Evolutionary conservation across 169 alveolate genomes (phyloP).

Genomic region (Eimeria acervulina): DNA sequence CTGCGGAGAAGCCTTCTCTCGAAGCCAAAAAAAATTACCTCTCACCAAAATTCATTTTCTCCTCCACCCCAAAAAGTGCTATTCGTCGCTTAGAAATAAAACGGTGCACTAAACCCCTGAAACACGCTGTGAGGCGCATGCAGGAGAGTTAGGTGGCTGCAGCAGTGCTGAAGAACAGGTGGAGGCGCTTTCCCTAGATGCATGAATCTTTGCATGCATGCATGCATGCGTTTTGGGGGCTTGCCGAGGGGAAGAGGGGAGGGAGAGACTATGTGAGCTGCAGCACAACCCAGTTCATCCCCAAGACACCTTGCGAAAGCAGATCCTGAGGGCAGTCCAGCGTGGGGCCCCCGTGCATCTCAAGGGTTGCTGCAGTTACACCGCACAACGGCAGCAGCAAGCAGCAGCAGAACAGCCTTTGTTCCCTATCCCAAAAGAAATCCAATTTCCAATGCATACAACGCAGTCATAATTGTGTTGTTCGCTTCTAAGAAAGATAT

Average conservation of each 20-base stretch:
- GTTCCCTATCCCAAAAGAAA: too few species aligned
- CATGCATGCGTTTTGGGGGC: background rate
- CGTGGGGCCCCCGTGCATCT: constrained; percentile 65
- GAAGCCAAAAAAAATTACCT: too few species aligned
- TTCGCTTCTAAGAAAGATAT: background rate
- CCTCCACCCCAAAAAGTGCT: too few species aligned
- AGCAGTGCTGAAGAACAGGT: too few species aligned
- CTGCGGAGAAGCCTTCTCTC: too few species aligned
- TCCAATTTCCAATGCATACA: background rate
- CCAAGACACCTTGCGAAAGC: background rate
- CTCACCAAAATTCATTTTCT: too few species aligned
- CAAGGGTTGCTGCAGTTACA: constrained; percentile 5
- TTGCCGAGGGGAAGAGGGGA: background rate
- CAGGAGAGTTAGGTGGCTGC: too few species aligned
- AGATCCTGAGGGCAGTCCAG: constrained; percentile 64
- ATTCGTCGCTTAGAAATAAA: too few species aligned
- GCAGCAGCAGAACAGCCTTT: background rate
- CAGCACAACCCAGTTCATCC: constrained; percentile 45
- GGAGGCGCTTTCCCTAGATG: too few species aligned
- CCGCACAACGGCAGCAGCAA: background rate
- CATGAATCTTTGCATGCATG: background rate
- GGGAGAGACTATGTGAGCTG: background rate
- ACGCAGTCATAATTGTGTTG: background rate
- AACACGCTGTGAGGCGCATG: too few species aligned
- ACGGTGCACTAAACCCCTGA: too few species aligned